Conservation (phyloP, 768 basidiomycete species). For the Termitomyces sp. region DNA sequence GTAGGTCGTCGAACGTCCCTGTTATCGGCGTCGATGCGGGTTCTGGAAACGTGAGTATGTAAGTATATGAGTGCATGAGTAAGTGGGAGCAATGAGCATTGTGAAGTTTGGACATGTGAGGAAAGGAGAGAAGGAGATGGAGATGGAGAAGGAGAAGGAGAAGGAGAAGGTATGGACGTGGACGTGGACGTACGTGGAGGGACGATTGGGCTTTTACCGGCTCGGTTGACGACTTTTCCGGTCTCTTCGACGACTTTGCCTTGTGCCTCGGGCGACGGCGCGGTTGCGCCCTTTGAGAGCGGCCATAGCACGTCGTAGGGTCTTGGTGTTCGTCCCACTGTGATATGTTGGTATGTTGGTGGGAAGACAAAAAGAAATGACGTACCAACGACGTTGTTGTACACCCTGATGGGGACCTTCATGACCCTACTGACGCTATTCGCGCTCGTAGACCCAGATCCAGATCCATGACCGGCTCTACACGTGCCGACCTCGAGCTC, state of each 20-base stretch:
- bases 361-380: background rate
- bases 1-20: slow-evolving; percentile 42
- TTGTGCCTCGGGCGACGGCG: slow-evolving; percentile 26
- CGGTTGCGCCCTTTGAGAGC: slow-evolving; percentile 37
- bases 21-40: slow-evolving; percentile 12
- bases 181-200: slow-evolving; percentile 23
- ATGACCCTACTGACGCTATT: slow-evolving; percentile 68
- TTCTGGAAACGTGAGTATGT: background rate
- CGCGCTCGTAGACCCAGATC: slow-evolving; percentile 11
- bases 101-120: too few species aligned
- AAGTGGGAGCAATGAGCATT: too few species aligned
- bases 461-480: slow-evolving; percentile 42
- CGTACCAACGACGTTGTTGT: slow-evolving; percentile 81
- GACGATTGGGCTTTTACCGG: slow-evolving; percentile 13
- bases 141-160: background rate
- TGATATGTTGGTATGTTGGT: too few species aligned
- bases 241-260: slow-evolving; percentile 34
- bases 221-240: slow-evolving; percentile 9
- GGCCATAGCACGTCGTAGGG: slow-evolving; percentile 89
- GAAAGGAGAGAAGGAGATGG: too few species aligned
- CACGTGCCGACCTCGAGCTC: slow-evolving; percentile 88
- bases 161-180: too few species aligned
- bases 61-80: background rate
- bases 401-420: slow-evolving; percentile 88
- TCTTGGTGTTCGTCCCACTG: slow-evolving; percentile 49